These are phyloP conservation scores for Phytophthora vignae DNA, from an alignment of 352 stramenopile genomes.

Conservation along the genomic window DNA sequence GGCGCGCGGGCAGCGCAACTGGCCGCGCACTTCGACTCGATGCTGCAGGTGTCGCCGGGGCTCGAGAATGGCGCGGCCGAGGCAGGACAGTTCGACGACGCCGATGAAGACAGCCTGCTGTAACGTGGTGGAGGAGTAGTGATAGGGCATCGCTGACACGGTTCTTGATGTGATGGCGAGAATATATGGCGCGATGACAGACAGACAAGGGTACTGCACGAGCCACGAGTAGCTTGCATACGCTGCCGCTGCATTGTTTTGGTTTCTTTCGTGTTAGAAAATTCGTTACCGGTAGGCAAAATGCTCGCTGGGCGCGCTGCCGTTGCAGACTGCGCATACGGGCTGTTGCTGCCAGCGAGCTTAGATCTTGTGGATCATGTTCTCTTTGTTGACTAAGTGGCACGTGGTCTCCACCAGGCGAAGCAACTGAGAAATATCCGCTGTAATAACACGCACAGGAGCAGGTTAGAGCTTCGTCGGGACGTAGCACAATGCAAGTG, in stretches of 20 bases:
- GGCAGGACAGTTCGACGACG: conserved; percentile 83
- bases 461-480: background rate
- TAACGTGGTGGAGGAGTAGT: conserved; percentile 27
- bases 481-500: background rate
- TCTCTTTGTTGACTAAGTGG: conserved; percentile 99
- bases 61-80: conserved; percentile 46
- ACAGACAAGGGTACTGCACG: background rate
- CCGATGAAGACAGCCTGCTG: conserved; percentile 70
- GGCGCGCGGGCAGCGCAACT: conserved; percentile 70
- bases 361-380: conserved; percentile 96
- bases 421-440: conserved; percentile 96
- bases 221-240: conserved; percentile 18
- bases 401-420: conserved; percentile 97
- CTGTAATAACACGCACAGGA: conserved; percentile 33
- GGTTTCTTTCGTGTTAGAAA: conserved; percentile 6
- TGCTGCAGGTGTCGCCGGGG: conserved; percentile 68
- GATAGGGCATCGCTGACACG: conserved; percentile 30
- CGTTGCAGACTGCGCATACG: conserved; percentile 1
- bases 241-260: conserved; percentile 27
- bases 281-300: conserved; percentile 9
- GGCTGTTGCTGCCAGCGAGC: conserved; percentile 14
- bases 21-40: conserved; percentile 72
- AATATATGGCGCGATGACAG: background rate
- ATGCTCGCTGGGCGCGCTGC: conserved; percentile 14
- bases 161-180: conserved; percentile 2